These are phyloP conservation scores for Thelonectria olida DNA, from an alignment of 2,329 filamentous ascomycete genomes.

Conservation along the genomic window DNA sequence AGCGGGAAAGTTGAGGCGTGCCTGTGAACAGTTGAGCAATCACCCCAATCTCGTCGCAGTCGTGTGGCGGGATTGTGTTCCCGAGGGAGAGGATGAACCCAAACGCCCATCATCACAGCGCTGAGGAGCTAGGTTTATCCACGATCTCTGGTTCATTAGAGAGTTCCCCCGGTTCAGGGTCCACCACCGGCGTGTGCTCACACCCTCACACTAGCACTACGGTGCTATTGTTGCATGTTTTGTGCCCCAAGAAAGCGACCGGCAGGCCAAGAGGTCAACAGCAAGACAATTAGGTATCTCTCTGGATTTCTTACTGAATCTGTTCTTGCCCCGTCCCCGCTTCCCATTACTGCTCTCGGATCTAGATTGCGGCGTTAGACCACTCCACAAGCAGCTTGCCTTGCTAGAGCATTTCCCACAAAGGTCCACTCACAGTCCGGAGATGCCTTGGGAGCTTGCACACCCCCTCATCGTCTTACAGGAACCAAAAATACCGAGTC, in stretches of 20 bases:
- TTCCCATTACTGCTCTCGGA: background rate
- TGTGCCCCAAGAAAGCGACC: conserved; percentile 14
- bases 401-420: too few relatives aligned
- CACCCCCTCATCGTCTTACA: background rate
- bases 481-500: conserved; percentile 3
- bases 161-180: conserved; percentile 13
- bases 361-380: background rate
- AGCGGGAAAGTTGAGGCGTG: too few relatives aligned
- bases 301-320: background rate
- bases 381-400: too few relatives aligned
- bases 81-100: conserved; percentile 26
- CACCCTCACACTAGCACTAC: conserved; percentile 6
- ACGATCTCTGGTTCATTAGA: conserved; percentile 11
- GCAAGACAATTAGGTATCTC: background rate
- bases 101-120: conserved; percentile 37
- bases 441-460: too few relatives aligned
- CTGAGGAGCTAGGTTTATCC: conserved; percentile 17
- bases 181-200: conserved; percentile 8
- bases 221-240: conserved; percentile 5
- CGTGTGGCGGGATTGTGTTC: conserved; percentile 19
- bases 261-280: conserved; percentile 4
- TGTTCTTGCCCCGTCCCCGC: too few relatives aligned
- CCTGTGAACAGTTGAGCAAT: conserved; percentile 17
- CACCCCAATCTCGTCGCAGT: conserved; percentile 13
- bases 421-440: too few relatives aligned